Conservation (phyloP, 2,329 filamentous ascomycete genomes). For the Diplodia intermedia region DNA sequence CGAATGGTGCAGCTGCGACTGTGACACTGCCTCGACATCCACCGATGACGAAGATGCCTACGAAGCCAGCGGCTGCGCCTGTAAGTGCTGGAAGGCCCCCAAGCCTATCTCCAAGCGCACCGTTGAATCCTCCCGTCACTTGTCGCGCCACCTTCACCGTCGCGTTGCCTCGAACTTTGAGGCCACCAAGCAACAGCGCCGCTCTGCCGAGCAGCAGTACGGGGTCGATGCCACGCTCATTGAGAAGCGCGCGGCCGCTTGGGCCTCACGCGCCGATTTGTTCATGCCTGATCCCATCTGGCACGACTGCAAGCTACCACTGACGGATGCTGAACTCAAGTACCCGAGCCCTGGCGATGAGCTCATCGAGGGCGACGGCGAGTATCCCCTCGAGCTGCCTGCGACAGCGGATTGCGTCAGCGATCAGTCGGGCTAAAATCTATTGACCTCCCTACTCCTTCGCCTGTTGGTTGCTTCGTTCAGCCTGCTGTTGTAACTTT, state of each 20-base stretch:
- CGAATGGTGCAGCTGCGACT: conserved; percentile 32
- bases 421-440: not conserved
- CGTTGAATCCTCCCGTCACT: not conserved
- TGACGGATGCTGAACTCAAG: conserved; percentile 51
- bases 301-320: conserved; percentile 45
- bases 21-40: conserved; percentile 1
- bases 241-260: conserved; percentile 44
- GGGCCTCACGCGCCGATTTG: conserved; percentile 51
- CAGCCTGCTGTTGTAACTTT: not conserved
- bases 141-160: conserved; percentile 28
- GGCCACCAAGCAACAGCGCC: conserved; percentile 8
- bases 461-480: not conserved
- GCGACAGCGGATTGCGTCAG: conserved; percentile 35
- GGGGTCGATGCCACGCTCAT: conserved; percentile 20
- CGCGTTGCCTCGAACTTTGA: conserved; percentile 11
- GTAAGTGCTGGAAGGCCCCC: conserved; percentile 30
- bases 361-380: conserved; percentile 53
- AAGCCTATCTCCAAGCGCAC: conserved; percentile 12
- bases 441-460: not conserved
- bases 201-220: conserved; percentile 18
- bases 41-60: conserved; percentile 21
- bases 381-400: conserved; percentile 53
- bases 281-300: conserved; percentile 40
- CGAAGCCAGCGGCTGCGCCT: conserved; percentile 25
- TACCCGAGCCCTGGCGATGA: conserved; percentile 54